Percentiles rank a stretch among this genome's conserved stretches.
Conservation (phyloP, 1,139 yeast species). For the Hyphopichia burtonii region DNA sequence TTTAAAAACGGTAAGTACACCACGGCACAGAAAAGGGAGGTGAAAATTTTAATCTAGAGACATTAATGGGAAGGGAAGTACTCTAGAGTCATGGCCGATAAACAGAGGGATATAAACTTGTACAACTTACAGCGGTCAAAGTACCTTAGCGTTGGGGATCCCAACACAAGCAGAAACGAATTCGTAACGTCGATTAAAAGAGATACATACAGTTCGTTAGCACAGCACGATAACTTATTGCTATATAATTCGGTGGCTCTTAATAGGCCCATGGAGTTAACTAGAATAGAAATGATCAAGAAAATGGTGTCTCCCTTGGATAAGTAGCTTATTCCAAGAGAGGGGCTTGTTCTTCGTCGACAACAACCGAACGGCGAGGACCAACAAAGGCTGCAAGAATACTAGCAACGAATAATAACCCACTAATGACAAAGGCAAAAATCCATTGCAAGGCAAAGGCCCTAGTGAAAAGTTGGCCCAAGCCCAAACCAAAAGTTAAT, state of each 20-base stretch:
- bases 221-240: conserved; percentile 66
- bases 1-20: too few species aligned
- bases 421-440: conserved; percentile 69
- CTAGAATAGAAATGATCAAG: conserved; percentile 55
- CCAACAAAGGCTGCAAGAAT: conserved; percentile 40
- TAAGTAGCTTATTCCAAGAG: conserved; percentile 15
- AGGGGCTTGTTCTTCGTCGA: conserved; percentile 25
- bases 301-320: conserved; percentile 51
- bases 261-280: conserved; percentile 50
- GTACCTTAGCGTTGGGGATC: conserved; percentile 69
- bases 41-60: too few species aligned
- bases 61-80: too few species aligned
- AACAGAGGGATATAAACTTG: conserved; percentile 62
- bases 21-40: too few species aligned
- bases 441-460: conserved; percentile 81
- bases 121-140: conserved; percentile 61
- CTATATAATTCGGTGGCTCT: conserved; percentile 66
- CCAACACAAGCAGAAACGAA: conserved; percentile 58
- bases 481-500: conserved; percentile 62
- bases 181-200: conserved; percentile 55
- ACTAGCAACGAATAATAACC: conserved; percentile 49
- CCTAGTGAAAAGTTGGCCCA: conserved; percentile 67
- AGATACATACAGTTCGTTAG: conserved; percentile 71
- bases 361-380: conserved; percentile 8
- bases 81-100: conserved; percentile 56